phyloP scores from a whole-genome alignment of 345 rosid genomes.

The Pseudoturritis turrita region DNA sequence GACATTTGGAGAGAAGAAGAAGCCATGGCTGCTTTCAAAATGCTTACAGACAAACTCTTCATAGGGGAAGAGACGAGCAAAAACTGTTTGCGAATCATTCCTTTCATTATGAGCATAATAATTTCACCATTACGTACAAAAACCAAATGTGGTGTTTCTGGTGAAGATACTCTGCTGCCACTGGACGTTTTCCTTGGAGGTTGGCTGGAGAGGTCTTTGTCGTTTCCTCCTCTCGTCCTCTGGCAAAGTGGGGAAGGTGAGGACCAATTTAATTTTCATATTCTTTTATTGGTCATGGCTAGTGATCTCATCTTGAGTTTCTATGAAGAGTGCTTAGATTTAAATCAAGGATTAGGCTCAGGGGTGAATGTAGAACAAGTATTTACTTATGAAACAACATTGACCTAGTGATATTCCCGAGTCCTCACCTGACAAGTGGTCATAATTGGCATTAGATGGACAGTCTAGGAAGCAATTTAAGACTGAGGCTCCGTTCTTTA shows the following conservation, averaged over 20 bases:
- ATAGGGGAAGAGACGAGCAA: constrained; percentile 63
- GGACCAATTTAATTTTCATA: not conserved
- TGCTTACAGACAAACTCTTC: constrained; percentile 61
- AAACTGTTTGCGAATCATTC: constrained; percentile 71
- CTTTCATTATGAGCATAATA: constrained; percentile 50
- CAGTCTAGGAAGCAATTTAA: constrained; percentile 1
- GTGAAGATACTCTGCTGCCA: constrained; percentile 25
- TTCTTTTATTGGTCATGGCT: not conserved
- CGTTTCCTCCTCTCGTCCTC: constrained; percentile 64
- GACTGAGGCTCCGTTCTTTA: not conserved
- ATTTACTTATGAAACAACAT: not conserved
- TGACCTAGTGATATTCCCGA: not conserved
- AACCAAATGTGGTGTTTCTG: constrained; percentile 31
- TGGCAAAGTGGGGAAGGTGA: constrained; percentile 68
- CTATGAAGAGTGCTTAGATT: not conserved
- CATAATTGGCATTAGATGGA: constrained; percentile 14
- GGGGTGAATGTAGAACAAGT: not conserved
- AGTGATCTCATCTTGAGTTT: not conserved
- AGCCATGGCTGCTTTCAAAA: constrained; percentile 53
- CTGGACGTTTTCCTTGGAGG: constrained; percentile 45
- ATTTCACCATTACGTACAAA: constrained; percentile 43
- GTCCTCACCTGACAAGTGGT: constrained; percentile 9
- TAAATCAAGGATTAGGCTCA: constrained; percentile 12
- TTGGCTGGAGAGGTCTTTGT: constrained; percentile 67
- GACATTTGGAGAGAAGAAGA: constrained; percentile 62